These are phyloP conservation scores for Adansonia digitata DNA, from an alignment of 345 rosid species.

Conservation along the genomic window DNA sequence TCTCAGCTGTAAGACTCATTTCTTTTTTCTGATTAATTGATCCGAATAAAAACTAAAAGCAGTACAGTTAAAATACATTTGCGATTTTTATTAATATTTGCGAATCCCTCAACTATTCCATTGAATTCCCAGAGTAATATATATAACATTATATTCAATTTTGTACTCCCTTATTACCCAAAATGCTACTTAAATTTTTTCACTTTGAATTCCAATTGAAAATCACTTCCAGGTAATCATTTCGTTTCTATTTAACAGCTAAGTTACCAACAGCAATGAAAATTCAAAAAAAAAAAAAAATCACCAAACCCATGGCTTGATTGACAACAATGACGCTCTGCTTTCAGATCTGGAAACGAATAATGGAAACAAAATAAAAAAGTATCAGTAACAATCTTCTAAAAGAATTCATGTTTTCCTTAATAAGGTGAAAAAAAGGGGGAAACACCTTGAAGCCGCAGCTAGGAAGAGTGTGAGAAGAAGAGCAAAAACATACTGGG, in stretches of 20 bases:
- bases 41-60: neutral
- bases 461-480: too few species aligned
- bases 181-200: neutral
- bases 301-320: conserved; percentile 43
- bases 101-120: neutral
- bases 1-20: neutral
- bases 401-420: neutral
- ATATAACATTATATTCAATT: neutral
- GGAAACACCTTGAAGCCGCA: neutral
- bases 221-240: neutral
- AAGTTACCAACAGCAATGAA: neutral
- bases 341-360: conserved; percentile 43
- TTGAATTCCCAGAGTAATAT: neutral
- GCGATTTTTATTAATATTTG: neutral
- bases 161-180: neutral
- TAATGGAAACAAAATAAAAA: neutral
- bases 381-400: neutral
- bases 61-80: neutral
- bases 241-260: neutral
- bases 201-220: neutral
- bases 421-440: neutral
- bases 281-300: neutral
- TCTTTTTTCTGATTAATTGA: neutral
- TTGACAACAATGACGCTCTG: conserved; percentile 33
- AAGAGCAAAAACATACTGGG: too few species aligned